Base-by-base conservation (phyloP, 2,329 filamentous ascomycete genomes). In the Colletotrichum kahawae region DNA sequence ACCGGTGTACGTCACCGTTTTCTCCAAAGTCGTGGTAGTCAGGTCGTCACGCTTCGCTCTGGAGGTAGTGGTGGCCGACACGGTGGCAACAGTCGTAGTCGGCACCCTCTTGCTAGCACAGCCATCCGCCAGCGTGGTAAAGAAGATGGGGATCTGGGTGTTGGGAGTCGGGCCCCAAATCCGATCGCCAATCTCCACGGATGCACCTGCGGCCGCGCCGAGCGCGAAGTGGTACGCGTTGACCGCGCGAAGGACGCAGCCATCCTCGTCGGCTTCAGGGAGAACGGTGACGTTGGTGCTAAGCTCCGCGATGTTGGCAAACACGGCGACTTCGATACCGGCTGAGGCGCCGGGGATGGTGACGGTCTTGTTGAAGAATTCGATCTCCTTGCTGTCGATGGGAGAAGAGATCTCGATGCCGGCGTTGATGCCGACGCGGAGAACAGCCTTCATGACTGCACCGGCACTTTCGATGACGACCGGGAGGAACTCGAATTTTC, bases 401-500 rank as follows among this genome's bases (percentile, higher is more conserved):
- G 82, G 76, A 0, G 76, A 78, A 1, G 78, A 70, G 3, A 85
- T 29, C 13, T 83, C 78, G 60, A 89, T 78, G 14, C 89, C 89
- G 5, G 86, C 85, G 36, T 87, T 84, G 2, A 88, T 78, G 12
- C 86, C 86, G 2, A 91, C 76, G 6, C 88, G 87, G 1, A 92
- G 82, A 1, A 86, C 80, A 0, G 88, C 90, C 1, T 83, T 85
- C 12, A 92, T 80, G 0, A 86, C 78, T 1, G 84, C 84, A 13
- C 78, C 77, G 5, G 84, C 85, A 38, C 83, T 85, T 69, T 85
- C 79, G 29, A 92, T 81, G 0, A 83, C 88, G 2, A 92, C 87
- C 0, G 90, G 90, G 2, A 92, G 84, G 75, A 92, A 91, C 74
- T 92, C 90, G 74, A 91, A 91, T 16, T 85, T 80, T 1, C 87